Evolutionary conservation across 768 basidiomycete genomes (phyloP).

Genomic region (Leucosporidium creatinivorum): DNA sequence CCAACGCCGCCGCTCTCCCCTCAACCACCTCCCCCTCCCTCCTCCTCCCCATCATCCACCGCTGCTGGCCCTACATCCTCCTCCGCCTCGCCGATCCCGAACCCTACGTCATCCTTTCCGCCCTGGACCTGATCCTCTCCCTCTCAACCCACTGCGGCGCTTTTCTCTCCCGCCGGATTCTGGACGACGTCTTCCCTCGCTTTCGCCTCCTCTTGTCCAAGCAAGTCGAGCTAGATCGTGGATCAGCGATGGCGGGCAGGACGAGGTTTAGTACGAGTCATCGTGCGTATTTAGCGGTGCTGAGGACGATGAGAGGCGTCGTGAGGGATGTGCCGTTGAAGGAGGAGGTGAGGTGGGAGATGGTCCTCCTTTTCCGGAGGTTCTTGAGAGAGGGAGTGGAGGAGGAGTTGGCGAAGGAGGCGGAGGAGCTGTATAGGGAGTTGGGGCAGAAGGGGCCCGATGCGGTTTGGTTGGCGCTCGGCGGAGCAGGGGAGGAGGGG

Average conservation of each 20-base stretch:
- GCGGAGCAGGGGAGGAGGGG: conserved; percentile 14
- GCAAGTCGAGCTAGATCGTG: conserved; percentile 58
- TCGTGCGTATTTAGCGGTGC: conserved; percentile 65
- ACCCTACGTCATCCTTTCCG: conserved; percentile 69
- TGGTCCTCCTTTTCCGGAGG: conserved; percentile 63
- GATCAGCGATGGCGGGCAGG: conserved; percentile 60
- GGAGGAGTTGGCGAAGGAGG: conserved; percentile 63
- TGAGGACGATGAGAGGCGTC: conserved; percentile 65
- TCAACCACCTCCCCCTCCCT: conserved; percentile 49
- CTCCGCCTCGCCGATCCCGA: conserved; percentile 61
- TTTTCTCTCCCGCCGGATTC: conserved; percentile 76
- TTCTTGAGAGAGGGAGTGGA: conserved; percentile 65
- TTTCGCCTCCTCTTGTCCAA: conserved; percentile 57
- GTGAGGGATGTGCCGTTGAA: conserved; percentile 59
- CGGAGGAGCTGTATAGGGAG: conserved; percentile 57
- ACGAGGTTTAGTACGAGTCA: conserved; percentile 74
- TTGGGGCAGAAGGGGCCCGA: conserved; percentile 63
- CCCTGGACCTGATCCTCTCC: conserved; percentile 63
- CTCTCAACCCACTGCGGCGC: conserved; percentile 64
- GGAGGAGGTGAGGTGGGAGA: conserved; percentile 71
- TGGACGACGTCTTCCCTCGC: conserved; percentile 90
- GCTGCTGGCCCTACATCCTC: conserved; percentile 88
- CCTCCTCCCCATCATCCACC: conserved; percentile 75
- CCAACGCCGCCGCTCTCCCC: background rate
- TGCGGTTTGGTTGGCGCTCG: conserved; percentile 72